These are phyloP conservation scores for Dioszegia hungarica DNA, from an alignment of 768 basidiomycete species.

Conservation along the genomic window DNA sequence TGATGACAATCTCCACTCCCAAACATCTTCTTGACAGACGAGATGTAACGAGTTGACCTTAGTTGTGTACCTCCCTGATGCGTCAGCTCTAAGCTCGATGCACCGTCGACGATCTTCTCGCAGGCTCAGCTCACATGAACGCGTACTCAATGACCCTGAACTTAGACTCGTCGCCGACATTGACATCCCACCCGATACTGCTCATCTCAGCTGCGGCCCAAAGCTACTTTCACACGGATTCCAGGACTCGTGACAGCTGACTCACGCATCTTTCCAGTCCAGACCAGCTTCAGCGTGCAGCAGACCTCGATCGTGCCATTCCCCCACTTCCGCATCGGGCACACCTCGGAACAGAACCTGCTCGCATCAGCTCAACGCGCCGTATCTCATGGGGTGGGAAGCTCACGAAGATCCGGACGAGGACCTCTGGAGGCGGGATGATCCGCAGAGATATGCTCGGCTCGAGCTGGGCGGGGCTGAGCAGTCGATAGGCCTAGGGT, in stretches of 20 bases:
- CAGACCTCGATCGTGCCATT: slow-evolving; percentile 33
- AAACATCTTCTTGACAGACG: too few relatives aligned
- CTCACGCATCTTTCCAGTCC: slow-evolving; percentile 41
- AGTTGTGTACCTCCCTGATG: slow-evolving; percentile 1
- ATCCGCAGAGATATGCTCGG: slow-evolving; percentile 26
- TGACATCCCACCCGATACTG: slow-evolving; percentile 36
- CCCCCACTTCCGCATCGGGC: slow-evolving; percentile 30
- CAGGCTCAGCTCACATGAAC: slow-evolving; percentile 36
- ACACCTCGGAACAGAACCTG: slow-evolving; percentile 42
- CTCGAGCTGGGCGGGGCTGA: slow-evolving; percentile 27
- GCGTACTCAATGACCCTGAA: slow-evolving; percentile 45
- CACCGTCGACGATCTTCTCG: too few relatives aligned
- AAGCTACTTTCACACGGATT: too few relatives aligned
- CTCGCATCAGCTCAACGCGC: background rate
- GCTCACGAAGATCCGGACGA: slow-evolving; percentile 40
- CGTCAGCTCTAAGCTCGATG: too few relatives aligned
- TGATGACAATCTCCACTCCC: too few relatives aligned
- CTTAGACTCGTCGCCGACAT: slow-evolving; percentile 33
- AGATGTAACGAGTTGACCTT: too few relatives aligned
- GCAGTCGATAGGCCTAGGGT: slow-evolving; percentile 15
- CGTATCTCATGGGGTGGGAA: too few relatives aligned
- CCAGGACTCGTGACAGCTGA: slow-evolving; percentile 1
- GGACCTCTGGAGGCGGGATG: slow-evolving; percentile 40
- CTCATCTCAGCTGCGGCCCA: background rate
- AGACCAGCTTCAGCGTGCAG: slow-evolving; percentile 45